These are phyloP conservation scores for Sphagnurus paluster DNA, from an alignment of 1,284 basidiomycete species.

Conservation along the genomic window DNA sequence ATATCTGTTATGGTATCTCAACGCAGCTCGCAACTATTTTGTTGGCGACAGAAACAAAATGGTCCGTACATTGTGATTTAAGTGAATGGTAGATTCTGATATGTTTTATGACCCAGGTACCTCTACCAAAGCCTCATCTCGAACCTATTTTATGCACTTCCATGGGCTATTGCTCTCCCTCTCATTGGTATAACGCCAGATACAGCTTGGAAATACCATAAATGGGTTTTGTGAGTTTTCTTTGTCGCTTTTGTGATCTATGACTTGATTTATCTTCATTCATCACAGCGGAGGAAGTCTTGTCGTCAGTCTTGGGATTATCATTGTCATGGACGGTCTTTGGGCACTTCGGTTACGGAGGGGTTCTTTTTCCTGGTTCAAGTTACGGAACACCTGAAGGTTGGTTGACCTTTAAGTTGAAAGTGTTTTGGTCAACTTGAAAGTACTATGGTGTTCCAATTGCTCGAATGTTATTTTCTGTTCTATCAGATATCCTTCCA, in stretches of 20 bases:
- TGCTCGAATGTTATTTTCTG: no score
- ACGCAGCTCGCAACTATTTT: constrained; percentile 24
- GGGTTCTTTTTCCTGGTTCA: no score
- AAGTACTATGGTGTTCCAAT: no score
- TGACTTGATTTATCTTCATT: background rate
- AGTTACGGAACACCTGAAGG: no score
- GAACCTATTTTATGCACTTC: constrained; percentile 19
- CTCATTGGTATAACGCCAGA: constrained; percentile 21
- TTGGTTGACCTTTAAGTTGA: no score
- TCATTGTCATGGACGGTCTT: constrained; percentile 16
- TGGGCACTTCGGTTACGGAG: constrained; percentile 16
- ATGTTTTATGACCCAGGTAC: constrained; percentile 11
- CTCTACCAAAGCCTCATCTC: constrained; percentile 19
- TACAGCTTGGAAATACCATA: constrained; percentile 25
- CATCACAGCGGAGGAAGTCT: constrained; percentile 22
- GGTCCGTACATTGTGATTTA: constrained; percentile 10
- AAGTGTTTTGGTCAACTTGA: no score
- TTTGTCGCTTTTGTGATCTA: background rate
- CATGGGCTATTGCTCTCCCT: constrained; percentile 22
- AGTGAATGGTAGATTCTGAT: background rate
- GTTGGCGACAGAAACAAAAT: constrained; percentile 19
- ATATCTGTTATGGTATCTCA: constrained; percentile 22
- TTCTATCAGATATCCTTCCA: no score
- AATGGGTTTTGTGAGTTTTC: constrained; percentile 22
- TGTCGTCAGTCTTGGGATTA: constrained; percentile 22